A percentile compares a stretch with the other conserved stretches of the same genome.
These are phyloP conservation scores for Leccinum insolens DNA, from an alignment of 1,284 basidiomycete species.

Conservation along the genomic window DNA sequence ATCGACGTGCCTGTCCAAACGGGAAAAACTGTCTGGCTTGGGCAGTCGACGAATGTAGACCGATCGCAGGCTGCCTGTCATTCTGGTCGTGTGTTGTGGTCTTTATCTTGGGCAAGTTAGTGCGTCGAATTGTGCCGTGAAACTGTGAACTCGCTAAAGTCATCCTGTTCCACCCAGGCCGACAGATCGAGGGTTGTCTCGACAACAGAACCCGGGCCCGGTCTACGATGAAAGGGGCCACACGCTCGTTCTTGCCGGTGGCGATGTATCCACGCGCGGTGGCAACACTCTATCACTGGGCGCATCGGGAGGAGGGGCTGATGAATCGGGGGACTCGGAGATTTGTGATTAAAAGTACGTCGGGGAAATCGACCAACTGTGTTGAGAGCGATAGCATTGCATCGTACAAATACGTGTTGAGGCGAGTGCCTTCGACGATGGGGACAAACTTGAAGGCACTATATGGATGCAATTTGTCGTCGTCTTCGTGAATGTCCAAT, in stretches of 20 bases:
- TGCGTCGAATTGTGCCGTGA: constrained; percentile 43
- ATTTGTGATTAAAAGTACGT: constrained; percentile 26
- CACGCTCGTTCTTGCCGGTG: constrained; percentile 22
- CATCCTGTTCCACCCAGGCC: constrained; percentile 17
- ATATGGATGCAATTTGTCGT: constrained; percentile 45
- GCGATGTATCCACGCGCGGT: constrained; percentile 31
- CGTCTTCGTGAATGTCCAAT: constrained; percentile 64
- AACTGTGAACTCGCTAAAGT: no score
- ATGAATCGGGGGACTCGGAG: constrained; percentile 18
- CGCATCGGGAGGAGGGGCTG: constrained; percentile 25
- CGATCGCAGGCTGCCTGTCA: constrained; percentile 7
- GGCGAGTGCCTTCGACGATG: constrained; percentile 53
- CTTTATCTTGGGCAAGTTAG: constrained; percentile 27
- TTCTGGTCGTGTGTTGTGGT: constrained; percentile 22
- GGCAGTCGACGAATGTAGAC: constrained; percentile 21
- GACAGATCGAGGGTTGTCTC: constrained; percentile 48
- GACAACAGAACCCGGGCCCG: constrained; percentile 29
- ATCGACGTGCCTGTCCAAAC: constrained; percentile 34
- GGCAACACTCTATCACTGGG: constrained; percentile 28
- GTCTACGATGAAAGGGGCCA: constrained; percentile 30
- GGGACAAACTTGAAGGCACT: constrained; percentile 24
- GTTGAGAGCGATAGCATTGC: constrained; percentile 41
- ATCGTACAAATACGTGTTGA: constrained; percentile 60
- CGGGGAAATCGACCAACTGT: constrained; percentile 33
- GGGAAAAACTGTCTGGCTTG: constrained; percentile 36